Percentiles rank a stretch among this genome's conserved stretches.
Conservation (phyloP, 2,329 filamentous ascomycete genomes). For the Epichloe glyceriae region DNA sequence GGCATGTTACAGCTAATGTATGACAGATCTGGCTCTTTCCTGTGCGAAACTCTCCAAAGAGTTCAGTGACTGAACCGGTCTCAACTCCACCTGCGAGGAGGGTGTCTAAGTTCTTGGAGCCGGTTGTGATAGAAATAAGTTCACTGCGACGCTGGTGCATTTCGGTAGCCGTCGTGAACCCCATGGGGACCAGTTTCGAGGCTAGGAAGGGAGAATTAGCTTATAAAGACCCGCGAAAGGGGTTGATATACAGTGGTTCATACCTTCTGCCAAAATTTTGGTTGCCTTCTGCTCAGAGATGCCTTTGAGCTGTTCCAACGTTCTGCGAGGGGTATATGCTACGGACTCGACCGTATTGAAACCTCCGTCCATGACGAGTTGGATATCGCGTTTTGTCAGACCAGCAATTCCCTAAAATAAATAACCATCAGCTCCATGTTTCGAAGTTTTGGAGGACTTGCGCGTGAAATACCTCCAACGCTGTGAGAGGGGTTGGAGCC, state of each 20-base stretch:
- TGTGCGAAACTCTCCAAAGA: constrained; percentile 95
- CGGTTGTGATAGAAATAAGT: constrained; percentile 94
- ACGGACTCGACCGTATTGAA: constrained; percentile 94
- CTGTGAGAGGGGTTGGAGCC: constrained; percentile 78
- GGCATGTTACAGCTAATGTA: constrained; percentile 95
- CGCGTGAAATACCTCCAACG: constrained; percentile 58
- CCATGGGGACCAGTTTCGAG: constrained; percentile 94
- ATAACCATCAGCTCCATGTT: background rate
- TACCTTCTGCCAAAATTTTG: constrained; percentile 83
- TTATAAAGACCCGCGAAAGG: background rate
- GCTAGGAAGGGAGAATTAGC: constrained; percentile 36
- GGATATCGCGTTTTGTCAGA: constrained; percentile 89
- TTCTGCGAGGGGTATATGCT: constrained; percentile 75
- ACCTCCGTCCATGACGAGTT: constrained; percentile 80
- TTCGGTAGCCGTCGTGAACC: constrained; percentile 95
- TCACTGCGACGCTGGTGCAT: constrained; percentile 97
- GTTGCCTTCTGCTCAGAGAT: constrained; percentile 94
- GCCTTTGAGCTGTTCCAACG: constrained; percentile 90
- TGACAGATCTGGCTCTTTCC: constrained; percentile 99
- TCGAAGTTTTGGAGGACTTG: background rate
- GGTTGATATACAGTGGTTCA: constrained; percentile 6
- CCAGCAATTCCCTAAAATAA: constrained; percentile 62
- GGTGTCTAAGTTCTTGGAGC: constrained; percentile 94
- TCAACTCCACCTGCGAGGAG: constrained; percentile 88
- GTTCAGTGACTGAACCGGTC: constrained; percentile 93